Conservation (phyloP, 2,329 filamentous ascomycete species). For the Ilyonectria sp. region DNA sequence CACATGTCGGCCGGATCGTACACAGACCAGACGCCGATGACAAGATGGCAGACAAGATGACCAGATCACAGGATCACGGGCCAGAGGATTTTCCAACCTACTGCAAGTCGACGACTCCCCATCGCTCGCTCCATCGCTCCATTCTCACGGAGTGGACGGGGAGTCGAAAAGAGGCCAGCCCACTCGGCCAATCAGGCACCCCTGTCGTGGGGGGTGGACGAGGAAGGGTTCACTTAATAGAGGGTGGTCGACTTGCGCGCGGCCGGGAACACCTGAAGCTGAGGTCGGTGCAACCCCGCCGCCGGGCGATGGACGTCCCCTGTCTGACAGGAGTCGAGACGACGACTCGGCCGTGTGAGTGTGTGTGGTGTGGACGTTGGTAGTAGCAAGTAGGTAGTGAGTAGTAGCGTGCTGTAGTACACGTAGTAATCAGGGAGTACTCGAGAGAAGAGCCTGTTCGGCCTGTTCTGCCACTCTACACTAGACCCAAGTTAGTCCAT, state of each 20-base stretch:
- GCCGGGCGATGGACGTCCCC: slow-evolving; percentile 21
- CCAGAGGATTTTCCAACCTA: slow-evolving; percentile 16
- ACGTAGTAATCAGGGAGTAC: no score
- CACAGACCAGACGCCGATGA: neutral
- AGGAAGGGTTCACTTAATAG: neutral
- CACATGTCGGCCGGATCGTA: neutral
- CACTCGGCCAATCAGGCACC: slow-evolving; percentile 24
- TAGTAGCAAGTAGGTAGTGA: neutral
- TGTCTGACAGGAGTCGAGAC: slow-evolving; percentile 18
- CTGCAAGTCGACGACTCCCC: slow-evolving; percentile 12
- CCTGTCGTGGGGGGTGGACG: slow-evolving; percentile 11
- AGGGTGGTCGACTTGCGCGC: slow-evolving; percentile 6
- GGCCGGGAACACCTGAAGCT: slow-evolving; percentile 46
- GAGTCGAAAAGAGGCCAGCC: neutral
- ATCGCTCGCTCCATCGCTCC: slow-evolving; percentile 22
- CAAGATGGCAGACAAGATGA: slow-evolving; percentile 14
- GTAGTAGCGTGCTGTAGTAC: neutral
- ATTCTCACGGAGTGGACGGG: slow-evolving; percentile 30
- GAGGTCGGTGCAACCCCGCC: slow-evolving; percentile 49
- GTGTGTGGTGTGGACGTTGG: neutral
- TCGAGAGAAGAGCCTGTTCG: no score
- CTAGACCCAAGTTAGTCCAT: no score
- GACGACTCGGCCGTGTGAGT: neutral
- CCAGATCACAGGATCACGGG: slow-evolving; percentile 6
- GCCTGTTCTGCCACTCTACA: no score